Evolutionary conservation across 2,329 filamentous ascomycete species (phyloP).

Genomic region (Colletotrichum higginsianum): DNA sequence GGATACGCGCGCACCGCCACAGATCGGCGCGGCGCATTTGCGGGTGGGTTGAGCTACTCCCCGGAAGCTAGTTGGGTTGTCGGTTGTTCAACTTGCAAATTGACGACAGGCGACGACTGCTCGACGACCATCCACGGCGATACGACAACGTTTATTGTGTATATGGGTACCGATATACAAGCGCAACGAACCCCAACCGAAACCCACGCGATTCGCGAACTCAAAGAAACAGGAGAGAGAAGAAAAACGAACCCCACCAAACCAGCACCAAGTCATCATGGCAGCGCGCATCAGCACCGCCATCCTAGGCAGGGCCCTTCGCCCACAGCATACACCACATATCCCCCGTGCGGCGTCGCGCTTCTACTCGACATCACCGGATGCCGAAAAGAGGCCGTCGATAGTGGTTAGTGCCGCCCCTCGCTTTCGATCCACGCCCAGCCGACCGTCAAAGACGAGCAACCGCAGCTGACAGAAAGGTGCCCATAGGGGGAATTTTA

Average conservation of each 20-base stretch:
- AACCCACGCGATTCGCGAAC: too few species aligned
- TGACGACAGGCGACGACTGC: constrained; percentile 1
- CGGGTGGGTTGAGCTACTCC: neutral
- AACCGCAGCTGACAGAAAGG: neutral
- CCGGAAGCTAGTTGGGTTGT: neutral
- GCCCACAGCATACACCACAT: constrained; percentile 24
- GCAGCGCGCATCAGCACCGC: constrained; percentile 23
- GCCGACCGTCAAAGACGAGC: neutral
- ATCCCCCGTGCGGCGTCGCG: constrained; percentile 5
- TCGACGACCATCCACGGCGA: neutral
- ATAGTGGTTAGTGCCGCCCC: constrained; percentile 31
- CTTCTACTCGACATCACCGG: constrained; percentile 31
- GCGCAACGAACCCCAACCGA: neutral
- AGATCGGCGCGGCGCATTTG: constrained; percentile 31
- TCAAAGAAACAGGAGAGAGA: neutral
- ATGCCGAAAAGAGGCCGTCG: constrained; percentile 33
- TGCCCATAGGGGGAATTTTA: constrained; percentile 75
- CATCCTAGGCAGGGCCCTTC: constrained; percentile 28
- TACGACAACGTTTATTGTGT: neutral
- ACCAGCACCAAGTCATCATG: constrained; percentile 20
- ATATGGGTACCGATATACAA: neutral
- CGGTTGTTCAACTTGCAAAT: neutral
- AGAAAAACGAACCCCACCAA: neutral
- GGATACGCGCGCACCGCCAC: constrained; percentile 39
- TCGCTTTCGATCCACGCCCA: neutral